phyloP scores from a whole-genome alignment of 1,139 yeast species.

The Pichiaceae sp. region DNA sequence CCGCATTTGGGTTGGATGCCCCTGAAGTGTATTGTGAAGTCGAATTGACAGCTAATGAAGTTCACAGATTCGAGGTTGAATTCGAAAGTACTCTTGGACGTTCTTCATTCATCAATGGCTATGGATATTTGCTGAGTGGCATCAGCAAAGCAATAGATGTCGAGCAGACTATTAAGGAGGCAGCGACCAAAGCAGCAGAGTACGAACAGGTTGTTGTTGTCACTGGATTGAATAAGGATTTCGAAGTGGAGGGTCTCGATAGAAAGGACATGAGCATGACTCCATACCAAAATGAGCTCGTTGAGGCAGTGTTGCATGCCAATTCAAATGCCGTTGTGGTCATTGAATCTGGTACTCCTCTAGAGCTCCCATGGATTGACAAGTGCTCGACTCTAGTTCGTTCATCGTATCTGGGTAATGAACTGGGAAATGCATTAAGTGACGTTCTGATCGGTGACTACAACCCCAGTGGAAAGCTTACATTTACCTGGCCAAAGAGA shows the following conservation, averaged over 20 bases:
- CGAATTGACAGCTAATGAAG: too few relatives aligned
- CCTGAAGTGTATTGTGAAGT: too few relatives aligned
- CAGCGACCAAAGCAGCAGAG: conserved; percentile 24
- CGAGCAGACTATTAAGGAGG: conserved; percentile 1
- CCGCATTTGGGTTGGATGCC: conserved; percentile 31
- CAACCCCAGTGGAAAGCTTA: conserved; percentile 56
- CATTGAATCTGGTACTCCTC: conserved; percentile 58
- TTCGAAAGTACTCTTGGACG: too few relatives aligned
- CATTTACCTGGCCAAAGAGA: conserved; percentile 48
- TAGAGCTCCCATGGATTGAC: conserved; percentile 48
- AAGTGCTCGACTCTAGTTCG: conserved; percentile 42
- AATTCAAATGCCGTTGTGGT: conserved; percentile 47
- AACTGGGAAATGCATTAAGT: conserved; percentile 44
- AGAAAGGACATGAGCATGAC: conserved; percentile 39
- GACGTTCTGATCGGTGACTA: conserved; percentile 57
- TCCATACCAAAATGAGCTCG: conserved; percentile 37
- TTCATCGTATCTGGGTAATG: conserved; percentile 34
- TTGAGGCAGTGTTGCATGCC: conserved; percentile 36
- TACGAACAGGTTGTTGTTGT: conserved; percentile 41
- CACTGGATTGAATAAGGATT: conserved; percentile 38
- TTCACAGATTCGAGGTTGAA: too few relatives aligned
- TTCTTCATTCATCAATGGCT: too few relatives aligned
- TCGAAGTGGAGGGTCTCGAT: conserved; percentile 48
- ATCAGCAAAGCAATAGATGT: conserved; percentile 17
- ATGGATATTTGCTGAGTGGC: conserved; percentile 27